Evolutionary conservation across 257 asterid genomes (phyloP), one percentile per base, ranked within the genome.

Genomic region (Jaltomata sinuosa): DNA sequence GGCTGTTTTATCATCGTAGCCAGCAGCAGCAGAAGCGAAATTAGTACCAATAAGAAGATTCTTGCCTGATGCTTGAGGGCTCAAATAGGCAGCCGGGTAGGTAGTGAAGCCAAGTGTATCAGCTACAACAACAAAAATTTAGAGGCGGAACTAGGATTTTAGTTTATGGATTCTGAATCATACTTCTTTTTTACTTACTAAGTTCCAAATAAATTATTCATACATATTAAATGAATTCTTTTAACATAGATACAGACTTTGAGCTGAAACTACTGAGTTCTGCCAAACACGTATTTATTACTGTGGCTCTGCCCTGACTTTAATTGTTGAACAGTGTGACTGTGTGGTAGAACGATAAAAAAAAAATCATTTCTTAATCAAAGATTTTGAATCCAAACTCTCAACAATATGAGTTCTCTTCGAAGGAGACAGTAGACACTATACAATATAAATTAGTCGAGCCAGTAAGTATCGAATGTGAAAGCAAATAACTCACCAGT

Each of bases 11-110:
- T 97, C 99, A 87, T 97, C 99, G 72, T 93, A 95, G 71, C 99
- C 99, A 27, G 99, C 82, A 22, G 92, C 99, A 36, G 99, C 99
- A 3, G 99, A 97, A 36, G 98, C 99, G 59, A 97, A 97, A 84
- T 97, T 97, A 22, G 95, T 90, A 80, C 99, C 99, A 14, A 87
- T 80, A 6, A 97, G 94, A 32, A 95, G 97, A 82, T 82, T 92
- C 64, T 93, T 90, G 85, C 99, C 99, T 6, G 99, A 78, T 31
- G 99, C 99, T 82, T 95, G 90, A 2, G 99, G 98, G 94, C 99
- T 95, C 18, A 97, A 97, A 84, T 97, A 97, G 27, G 99, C 91
- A 52, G 97, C 91, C 1, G 99, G 91, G 47, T 62, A 93, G 34
- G 84, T 87, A 29, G 93, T 92, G 69, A 97, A 97, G 27, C 99